Percentiles rank a stretch among this genome's conserved stretches.
Conservation (phyloP, 805 yeast species). For the Wickerhamomyces rabaulensis region DNA sequence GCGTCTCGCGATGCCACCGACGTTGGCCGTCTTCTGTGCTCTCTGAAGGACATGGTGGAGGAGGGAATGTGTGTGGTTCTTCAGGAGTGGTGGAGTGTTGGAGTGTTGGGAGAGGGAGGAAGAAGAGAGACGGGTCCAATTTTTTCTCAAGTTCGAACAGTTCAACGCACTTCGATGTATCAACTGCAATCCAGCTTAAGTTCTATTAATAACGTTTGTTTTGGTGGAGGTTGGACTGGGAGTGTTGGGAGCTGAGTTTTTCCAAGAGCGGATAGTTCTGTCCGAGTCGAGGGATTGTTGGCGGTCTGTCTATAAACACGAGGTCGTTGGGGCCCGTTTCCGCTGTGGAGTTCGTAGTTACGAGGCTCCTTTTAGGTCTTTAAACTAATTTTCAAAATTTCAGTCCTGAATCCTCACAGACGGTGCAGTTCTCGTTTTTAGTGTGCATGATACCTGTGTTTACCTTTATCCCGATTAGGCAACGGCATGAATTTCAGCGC, state of each 20-base stretch:
- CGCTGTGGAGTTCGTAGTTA: not conserved
- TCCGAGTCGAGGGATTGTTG: not conserved
- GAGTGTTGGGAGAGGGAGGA: too few relatives aligned
- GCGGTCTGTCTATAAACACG: too few relatives aligned
- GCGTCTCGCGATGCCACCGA: constrained; percentile 18
- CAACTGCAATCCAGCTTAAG: not conserved
- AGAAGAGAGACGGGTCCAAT: not conserved
- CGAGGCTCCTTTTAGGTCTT: too few relatives aligned
- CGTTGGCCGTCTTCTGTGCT: constrained; percentile 24
- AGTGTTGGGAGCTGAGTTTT: too few relatives aligned
- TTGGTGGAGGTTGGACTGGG: too few relatives aligned
- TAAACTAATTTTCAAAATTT: not conserved
- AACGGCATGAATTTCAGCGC: not conserved
- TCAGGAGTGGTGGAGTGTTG: not conserved
- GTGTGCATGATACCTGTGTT: constrained; percentile 2
- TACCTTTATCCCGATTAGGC: constrained; percentile 11
- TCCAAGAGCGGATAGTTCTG: not conserved
- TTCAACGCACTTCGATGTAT: not conserved
- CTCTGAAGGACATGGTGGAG: constrained; percentile 14
- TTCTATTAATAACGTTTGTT: not conserved
- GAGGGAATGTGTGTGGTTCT: not conserved
- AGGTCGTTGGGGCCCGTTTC: not conserved
- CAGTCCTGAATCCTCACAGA: not conserved
- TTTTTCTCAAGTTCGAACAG: not conserved
- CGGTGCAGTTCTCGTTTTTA: not conserved